These are phyloP conservation scores for Pythium guiyangense DNA, from an alignment of 352 stramenopile genomes.

Conservation along the genomic window DNA sequence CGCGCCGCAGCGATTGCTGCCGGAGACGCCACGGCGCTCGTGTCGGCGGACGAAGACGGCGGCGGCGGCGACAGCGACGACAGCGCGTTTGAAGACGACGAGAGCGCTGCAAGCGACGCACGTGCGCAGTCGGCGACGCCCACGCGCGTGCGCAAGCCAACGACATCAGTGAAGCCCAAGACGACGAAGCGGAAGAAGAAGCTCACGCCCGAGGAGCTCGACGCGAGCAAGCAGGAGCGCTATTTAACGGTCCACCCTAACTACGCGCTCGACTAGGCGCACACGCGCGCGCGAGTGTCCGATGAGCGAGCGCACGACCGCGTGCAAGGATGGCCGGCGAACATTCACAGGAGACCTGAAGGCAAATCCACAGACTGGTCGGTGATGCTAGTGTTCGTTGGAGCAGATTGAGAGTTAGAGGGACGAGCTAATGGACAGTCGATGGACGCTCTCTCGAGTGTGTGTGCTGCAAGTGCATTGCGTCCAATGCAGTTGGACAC, in stretches of 20 bases:
- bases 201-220: conserved; percentile 37
- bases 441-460: too few species aligned
- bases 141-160: neutral
- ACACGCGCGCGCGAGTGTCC: neutral
- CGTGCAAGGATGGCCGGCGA: too few species aligned
- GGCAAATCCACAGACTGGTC: too few species aligned
- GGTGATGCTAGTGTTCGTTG: too few species aligned
- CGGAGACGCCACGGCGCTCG: neutral
- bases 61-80: conserved; percentile 13
- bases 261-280: conserved; percentile 63
- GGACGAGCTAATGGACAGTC: too few species aligned
- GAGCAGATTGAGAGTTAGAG: too few species aligned
- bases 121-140: too few species aligned
- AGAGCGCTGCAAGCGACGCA: neutral
- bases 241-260: conserved; percentile 81
- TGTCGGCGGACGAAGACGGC: neutral
- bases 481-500: too few species aligned
- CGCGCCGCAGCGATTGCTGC: too few species aligned
- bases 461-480: too few species aligned
- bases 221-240: conserved; percentile 56
- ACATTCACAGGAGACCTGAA: too few species aligned
- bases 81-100: conserved; percentile 3
- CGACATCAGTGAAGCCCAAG: conserved; percentile 9
- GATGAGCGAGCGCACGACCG: too few species aligned
- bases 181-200: conserved; percentile 24